These are phyloP conservation scores for Ophiostoma australiae DNA, from an alignment of 2,329 filamentous ascomycete genomes.

Conservation along the genomic window DNA sequence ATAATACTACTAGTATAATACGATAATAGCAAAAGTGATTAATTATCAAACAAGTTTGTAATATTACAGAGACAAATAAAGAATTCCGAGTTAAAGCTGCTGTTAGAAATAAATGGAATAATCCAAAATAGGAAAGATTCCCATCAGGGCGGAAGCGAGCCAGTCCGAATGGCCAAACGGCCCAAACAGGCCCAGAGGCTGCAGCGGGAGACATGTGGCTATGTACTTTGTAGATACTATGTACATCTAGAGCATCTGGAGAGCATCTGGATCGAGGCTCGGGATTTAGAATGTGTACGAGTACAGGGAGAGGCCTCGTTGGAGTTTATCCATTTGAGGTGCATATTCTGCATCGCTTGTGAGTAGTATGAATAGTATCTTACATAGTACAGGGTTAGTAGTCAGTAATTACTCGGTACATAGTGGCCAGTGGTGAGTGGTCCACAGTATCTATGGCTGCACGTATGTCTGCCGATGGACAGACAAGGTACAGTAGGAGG, in stretches of 20 bases:
- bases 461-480: neutral
- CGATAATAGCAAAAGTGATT: neutral
- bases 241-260: neutral
- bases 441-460: too few species aligned
- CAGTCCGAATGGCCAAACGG: neutral
- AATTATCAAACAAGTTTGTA: neutral
- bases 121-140: conserved; percentile 1
- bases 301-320: neutral
- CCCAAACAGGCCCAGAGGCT: neutral
- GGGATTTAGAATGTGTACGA: neutral
- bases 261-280: neutral
- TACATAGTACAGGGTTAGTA: too few species aligned
- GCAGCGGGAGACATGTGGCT: neutral
- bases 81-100: neutral
- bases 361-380: neutral
- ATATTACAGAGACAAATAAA: neutral
- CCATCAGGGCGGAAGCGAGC: conserved; percentile 7
- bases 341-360: neutral
- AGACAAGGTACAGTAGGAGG: neutral
- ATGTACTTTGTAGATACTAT: too few species aligned
- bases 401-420: neutral
- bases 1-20: neutral
- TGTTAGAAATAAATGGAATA: neutral
- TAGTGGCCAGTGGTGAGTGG: neutral
- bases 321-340: neutral